A percentile compares a stretch with the other conserved stretches of the same genome.
These are phyloP conservation scores for Arthrobotrys musiformis DNA, from an alignment of 2,329 filamentous ascomycete genomes.

Conservation along the genomic window DNA sequence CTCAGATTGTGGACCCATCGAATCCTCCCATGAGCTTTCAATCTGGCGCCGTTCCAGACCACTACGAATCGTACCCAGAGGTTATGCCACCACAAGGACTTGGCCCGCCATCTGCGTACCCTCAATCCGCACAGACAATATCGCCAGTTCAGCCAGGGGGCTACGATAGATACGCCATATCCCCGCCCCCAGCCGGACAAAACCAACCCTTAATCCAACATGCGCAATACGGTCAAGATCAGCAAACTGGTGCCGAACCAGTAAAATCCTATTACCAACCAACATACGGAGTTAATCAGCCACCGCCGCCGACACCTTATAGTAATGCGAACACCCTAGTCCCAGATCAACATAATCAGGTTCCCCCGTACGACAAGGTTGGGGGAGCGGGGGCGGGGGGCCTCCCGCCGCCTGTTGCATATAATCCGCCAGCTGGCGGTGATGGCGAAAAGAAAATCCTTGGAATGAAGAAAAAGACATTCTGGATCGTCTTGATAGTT, in stretches of 20 bases:
- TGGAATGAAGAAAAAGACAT: constrained; percentile 48
- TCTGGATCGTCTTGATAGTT: constrained; percentile 46
- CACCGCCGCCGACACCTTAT: constrained; percentile 23
- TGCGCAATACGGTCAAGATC: constrained; percentile 6
- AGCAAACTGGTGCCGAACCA: constrained; percentile 18
- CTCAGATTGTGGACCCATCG: constrained; percentile 33
- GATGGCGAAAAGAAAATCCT: constrained; percentile 40
- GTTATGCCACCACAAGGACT: constrained; percentile 38
- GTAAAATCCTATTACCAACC: constrained; percentile 47
- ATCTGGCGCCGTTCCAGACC: constrained; percentile 47
- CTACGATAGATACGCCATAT: constrained; percentile 12
- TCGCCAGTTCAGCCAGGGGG: constrained; percentile 6
- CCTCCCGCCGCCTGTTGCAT: constrained; percentile 20
- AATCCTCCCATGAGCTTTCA: constrained; percentile 38
- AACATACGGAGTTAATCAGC: constrained; percentile 34
- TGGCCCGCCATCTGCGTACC: constrained; percentile 13
- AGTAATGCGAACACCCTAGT: constrained; percentile 21
- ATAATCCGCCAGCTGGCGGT: constrained; percentile 4
- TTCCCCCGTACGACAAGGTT: neutral
- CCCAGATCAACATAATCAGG: neutral
- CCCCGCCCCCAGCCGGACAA: constrained; percentile 3
- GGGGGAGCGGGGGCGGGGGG: neutral
- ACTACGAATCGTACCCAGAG: constrained; percentile 51
- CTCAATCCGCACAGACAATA: constrained; percentile 19
- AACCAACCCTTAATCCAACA: constrained; percentile 30